phyloP scores from a whole-genome alignment of 2,329 filamentous ascomycete genomes.

The Cercospora sp. region DNA sequence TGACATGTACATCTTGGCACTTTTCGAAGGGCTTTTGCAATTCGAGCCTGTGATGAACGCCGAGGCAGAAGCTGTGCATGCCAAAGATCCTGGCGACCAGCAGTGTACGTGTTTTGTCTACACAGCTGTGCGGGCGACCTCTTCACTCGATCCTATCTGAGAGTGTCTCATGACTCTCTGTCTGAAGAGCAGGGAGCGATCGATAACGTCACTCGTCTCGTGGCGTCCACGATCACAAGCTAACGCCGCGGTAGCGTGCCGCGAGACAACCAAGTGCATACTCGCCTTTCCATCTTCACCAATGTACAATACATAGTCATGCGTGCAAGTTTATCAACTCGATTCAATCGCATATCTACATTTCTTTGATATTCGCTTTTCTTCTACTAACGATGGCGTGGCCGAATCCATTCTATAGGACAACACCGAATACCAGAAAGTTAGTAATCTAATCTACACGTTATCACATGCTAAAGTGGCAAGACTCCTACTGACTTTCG shows the following conservation, averaged over 20 bases:
- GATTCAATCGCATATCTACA: not conserved
- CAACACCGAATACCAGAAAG: slow-evolving; percentile 47
- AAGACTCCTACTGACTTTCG: not conserved
- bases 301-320: not conserved
- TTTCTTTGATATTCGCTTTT: not conserved
- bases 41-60: not conserved
- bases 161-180: slow-evolving; percentile 1
- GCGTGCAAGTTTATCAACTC: not conserved
- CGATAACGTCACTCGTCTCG: slow-evolving; percentile 13
- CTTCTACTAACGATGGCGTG: slow-evolving; percentile 42
- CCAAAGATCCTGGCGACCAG: not conserved
- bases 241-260: slow-evolving; percentile 6
- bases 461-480: not conserved
- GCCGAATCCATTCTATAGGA: slow-evolving; percentile 46
- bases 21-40: not conserved
- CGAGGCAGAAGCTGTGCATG: not conserved
- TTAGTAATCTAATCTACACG: slow-evolving; percentile 31
- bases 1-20: not conserved
- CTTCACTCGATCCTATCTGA: not conserved
- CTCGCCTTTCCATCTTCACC: not conserved
- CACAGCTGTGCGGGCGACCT: not conserved
- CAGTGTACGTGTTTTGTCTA: not conserved
- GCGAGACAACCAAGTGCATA: not conserved
- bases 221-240: slow-evolving; percentile 10
- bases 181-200: not conserved